These are phyloP conservation scores for Aaosphaeria arxii DNA, from an alignment of 2,329 filamentous ascomycete species.

Conservation along the genomic window DNA sequence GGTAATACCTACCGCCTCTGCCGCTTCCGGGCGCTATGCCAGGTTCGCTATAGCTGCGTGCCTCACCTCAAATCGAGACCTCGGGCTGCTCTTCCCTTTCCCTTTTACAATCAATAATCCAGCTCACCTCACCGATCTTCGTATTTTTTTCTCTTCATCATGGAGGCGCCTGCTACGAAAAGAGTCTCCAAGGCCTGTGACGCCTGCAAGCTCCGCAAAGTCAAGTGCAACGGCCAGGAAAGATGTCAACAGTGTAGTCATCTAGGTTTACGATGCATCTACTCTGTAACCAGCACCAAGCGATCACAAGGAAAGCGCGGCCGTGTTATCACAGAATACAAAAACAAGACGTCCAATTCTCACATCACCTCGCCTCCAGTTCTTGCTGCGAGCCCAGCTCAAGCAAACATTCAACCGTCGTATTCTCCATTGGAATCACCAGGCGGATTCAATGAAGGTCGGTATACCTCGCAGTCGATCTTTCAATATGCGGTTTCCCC, in stretches of 20 bases:
- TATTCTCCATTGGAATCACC: no score
- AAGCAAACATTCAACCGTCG: neutral
- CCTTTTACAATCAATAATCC: no score
- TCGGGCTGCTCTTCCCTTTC: no score
- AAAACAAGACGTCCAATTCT: slow-evolving; percentile 23
- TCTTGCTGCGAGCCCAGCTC: slow-evolving; percentile 17
- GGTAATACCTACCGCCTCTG: no score
- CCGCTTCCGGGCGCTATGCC: no score
- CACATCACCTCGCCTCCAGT: slow-evolving; percentile 20
- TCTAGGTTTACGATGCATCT: slow-evolving; percentile 46
- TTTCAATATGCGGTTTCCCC: no score
- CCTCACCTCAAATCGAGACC: no score
- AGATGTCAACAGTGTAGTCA: slow-evolving; percentile 40
- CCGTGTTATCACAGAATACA: slow-evolving; percentile 42
- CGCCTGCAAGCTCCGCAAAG: slow-evolving; percentile 46
- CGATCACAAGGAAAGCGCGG: slow-evolving; percentile 39
- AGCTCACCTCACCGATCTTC: no score
- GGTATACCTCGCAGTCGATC: no score
- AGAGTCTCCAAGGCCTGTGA: slow-evolving; percentile 44
- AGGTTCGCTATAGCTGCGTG: no score
- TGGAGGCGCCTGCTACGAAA: slow-evolving; percentile 12
- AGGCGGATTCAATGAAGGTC: no score
- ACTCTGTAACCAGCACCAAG: slow-evolving; percentile 38
- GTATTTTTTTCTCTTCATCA: neutral
- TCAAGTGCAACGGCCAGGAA: slow-evolving; percentile 46